These are phyloP conservation scores for Elsinoe ampelina DNA, from an alignment of 2,329 filamentous ascomycete genomes.

Conservation along the genomic window DNA sequence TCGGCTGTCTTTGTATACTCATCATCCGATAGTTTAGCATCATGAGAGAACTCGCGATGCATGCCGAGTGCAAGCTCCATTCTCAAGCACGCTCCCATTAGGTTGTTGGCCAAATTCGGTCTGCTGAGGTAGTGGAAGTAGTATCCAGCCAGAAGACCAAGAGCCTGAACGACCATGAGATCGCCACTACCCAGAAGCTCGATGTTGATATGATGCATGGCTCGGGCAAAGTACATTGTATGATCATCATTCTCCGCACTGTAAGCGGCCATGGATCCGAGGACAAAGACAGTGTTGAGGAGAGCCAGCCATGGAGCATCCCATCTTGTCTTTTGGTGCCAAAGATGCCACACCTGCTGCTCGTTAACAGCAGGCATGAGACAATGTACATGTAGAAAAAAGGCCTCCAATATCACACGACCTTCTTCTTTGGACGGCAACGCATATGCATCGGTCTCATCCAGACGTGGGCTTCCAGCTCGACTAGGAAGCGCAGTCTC, in stretches of 20 bases:
- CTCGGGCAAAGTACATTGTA: slow-evolving; percentile 24
- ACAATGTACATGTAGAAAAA: slow-evolving; percentile 25
- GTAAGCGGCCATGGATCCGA: slow-evolving; percentile 24
- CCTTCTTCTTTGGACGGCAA: slow-evolving; percentile 20
- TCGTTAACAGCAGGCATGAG: slow-evolving; percentile 29
- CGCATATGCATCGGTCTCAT: slow-evolving; percentile 17
- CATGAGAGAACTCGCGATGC: slow-evolving; percentile 21
- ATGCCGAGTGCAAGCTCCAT: slow-evolving; percentile 27
- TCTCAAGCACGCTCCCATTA: slow-evolving; percentile 26
- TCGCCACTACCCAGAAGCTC: slow-evolving; percentile 26
- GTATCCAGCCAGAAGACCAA: slow-evolving; percentile 26
- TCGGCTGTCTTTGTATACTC: slow-evolving; percentile 46
- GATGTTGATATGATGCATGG: slow-evolving; percentile 23
- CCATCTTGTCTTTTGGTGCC: slow-evolving; percentile 23
- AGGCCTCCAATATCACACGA: slow-evolving; percentile 24
- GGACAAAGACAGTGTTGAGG: slow-evolving; percentile 26
- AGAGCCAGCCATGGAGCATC: slow-evolving; percentile 26
- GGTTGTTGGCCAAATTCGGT: slow-evolving; percentile 25
- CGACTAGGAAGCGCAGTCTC: slow-evolving; percentile 23
- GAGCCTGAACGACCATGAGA: slow-evolving; percentile 24
- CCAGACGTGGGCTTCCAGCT: slow-evolving; percentile 21
- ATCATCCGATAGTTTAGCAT: slow-evolving; percentile 19
- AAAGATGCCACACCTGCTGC: slow-evolving; percentile 25
- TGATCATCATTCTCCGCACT: slow-evolving; percentile 24
- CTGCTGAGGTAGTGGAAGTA: slow-evolving; percentile 27